These are phyloP conservation scores for Cladosporium sp. DNA, from an alignment of 2,329 filamentous ascomycete species.

Conservation along the genomic window DNA sequence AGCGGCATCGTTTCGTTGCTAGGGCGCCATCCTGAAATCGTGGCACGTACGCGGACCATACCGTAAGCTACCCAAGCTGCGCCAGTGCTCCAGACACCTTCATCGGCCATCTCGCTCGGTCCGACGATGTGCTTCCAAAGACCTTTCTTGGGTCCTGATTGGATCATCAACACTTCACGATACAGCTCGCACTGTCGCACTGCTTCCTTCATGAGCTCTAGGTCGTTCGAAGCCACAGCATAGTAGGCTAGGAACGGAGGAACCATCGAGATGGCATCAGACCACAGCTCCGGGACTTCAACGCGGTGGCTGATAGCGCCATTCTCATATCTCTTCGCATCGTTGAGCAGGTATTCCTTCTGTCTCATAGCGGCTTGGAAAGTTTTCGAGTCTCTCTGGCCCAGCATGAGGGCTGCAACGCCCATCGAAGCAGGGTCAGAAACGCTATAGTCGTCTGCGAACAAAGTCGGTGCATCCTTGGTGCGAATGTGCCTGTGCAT, in stretches of 20 bases:
- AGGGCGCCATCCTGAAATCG: conserved; percentile 40
- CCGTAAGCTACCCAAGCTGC: conserved; percentile 54
- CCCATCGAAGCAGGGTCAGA: conserved; percentile 51
- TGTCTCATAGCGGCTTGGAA: conserved; percentile 45
- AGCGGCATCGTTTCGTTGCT: conserved; percentile 26
- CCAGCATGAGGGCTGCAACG: conserved; percentile 49
- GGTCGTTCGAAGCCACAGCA: conserved; percentile 44
- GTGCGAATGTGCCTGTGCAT: conserved; percentile 39
- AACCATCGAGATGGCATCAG: conserved; percentile 54
- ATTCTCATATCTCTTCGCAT: conserved; percentile 47
- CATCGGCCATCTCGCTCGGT: conserved; percentile 38
- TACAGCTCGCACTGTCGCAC: conserved; percentile 48
- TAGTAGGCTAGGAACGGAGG: conserved; percentile 55
- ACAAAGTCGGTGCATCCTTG: conserved; percentile 34
- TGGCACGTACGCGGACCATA: conserved; percentile 51
- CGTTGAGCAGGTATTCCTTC: conserved; percentile 43
- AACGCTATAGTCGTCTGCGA: conserved; percentile 41
- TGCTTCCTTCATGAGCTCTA: conserved; percentile 40
- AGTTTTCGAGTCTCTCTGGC: conserved; percentile 40
- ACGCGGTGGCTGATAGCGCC: conserved; percentile 53
- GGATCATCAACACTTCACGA: conserved; percentile 41
- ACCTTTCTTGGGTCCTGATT: conserved; percentile 31
- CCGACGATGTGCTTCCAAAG: conserved; percentile 53
- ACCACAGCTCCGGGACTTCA: conserved; percentile 49
- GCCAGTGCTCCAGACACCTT: conserved; percentile 50